These are phyloP conservation scores for Talaromyces rugulosus DNA, from an alignment of 2,329 filamentous ascomycete species.

Conservation along the genomic window DNA sequence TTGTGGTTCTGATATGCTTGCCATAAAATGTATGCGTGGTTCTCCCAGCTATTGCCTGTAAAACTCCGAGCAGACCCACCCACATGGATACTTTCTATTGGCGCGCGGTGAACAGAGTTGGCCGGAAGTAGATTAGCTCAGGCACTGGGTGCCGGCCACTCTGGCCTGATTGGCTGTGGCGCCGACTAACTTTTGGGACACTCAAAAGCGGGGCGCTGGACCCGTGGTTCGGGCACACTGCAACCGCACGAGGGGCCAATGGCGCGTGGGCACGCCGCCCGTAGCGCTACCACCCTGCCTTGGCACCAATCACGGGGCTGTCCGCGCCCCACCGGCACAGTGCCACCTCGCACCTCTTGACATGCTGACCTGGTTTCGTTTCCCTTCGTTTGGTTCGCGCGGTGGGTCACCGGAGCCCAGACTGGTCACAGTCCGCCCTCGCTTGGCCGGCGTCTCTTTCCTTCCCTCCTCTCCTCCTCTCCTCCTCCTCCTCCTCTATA, in stretches of 20 bases:
- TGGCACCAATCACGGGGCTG: neutral
- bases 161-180: neutral
- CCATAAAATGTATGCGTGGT: neutral
- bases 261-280: neutral
- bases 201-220: neutral
- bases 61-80: neutral
- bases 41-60: neutral
- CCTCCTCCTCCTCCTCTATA: conserved; percentile 13
- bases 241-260: neutral
- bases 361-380: neutral
- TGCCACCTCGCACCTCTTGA: conserved; percentile 1
- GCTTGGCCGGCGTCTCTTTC: neutral
- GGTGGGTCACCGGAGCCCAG: conserved; percentile 1
- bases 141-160: neutral
- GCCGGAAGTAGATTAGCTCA: neutral
- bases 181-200: neutral
- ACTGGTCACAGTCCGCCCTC: conserved; percentile 1
- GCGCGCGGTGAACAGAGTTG: neutral
- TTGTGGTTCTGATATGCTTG: neutral
- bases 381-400: neutral
- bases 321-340: neutral
- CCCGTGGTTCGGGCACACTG: neutral
- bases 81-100: neutral
- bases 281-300: neutral
- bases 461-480: conserved; percentile 9